Evolutionary conservation across 139 green algal species (phyloP), one percentile per base, ranked within the genome.

Genomic region (Tetraselmis chui): DNA sequence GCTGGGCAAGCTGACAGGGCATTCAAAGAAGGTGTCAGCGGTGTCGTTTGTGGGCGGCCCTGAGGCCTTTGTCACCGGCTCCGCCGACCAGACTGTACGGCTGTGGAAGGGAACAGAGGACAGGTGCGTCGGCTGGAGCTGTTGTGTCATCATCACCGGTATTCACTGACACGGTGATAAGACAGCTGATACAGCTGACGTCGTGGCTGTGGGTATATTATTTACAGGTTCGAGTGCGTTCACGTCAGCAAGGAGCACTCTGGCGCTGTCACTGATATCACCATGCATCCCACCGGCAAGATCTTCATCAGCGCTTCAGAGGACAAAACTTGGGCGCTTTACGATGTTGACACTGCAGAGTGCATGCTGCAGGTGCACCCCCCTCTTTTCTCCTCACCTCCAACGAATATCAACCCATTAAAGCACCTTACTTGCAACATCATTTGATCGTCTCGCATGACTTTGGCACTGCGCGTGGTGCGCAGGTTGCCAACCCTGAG

Each of bases 271-370:
- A 18, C 45, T 67, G 45, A 67, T 28, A 85, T 97, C 30, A 85
- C 87, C 2, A 77, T 92, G 87, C 95, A 98, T 84, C 90, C 95
- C 23, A 92, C 87, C 58, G 81, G 85, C n/a, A 88, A 93, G 26
- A 98, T 96, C 87, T 92, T 97, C 29, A 88, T 98, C 11, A 94
- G 93, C 0, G 94, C 88, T 1, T 93, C 90, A 22, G 59, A 83
- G 2, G 96, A 98, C 83, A 89, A 89, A 30, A 92, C 88, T 1
- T 98, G 95, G 93, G 87, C 76, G 32, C 96, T 97, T 83, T 97
- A 95, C 78, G 95, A 98, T 78, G 29, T 97, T 23, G 83, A 84
- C 11, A 85, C 83, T 0, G 89, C 87, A 5, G 76, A 32, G 2
- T 97, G 92, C 87, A 85, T 98, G 22, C 90, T 90, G 1, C 88